A percentile compares a stretch with the other conserved stretches of the same genome.
These are phyloP conservation scores for Tulasnella sp. DNA, from an alignment of 768 basidiomycete genomes.

Conservation along the genomic window DNA sequence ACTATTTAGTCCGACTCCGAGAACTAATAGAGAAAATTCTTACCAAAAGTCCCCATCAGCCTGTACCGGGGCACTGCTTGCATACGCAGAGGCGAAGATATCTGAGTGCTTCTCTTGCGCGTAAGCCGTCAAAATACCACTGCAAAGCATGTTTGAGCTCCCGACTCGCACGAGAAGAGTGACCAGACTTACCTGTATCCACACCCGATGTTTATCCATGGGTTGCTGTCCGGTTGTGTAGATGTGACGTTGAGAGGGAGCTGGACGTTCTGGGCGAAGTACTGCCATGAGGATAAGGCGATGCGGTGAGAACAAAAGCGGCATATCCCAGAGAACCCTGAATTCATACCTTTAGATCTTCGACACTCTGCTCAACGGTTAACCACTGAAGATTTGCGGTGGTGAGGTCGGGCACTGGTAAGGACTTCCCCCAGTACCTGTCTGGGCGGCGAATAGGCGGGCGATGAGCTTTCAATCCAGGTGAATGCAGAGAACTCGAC, in stretches of 20 bases:
- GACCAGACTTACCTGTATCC: conserved; percentile 3
- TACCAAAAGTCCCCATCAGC: conserved; percentile 15
- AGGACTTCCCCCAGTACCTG: conserved; percentile 8
- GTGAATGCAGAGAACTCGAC: neutral
- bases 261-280: conserved; percentile 18
- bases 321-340: neutral
- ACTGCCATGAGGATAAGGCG: neutral
- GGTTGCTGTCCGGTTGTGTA: neutral
- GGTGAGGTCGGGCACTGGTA: neutral
- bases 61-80: conserved; percentile 13
- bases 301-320: neutral
- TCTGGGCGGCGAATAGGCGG: neutral
- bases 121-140: conserved; percentile 12
- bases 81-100: conserved; percentile 10
- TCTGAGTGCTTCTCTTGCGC: conserved; percentile 2
- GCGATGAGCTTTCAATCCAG: neutral
- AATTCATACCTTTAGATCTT: neutral
- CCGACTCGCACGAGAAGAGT: neutral
- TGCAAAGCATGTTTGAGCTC: neutral
- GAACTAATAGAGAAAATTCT: neutral
- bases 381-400: neutral
- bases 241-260: conserved; percentile 2
- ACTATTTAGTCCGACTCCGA: neutral
- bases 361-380: neutral
- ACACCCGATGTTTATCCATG: neutral